Base-by-base conservation (phyloP, 768 basidiomycete species). In the Rubroboletus satanas region DNA sequence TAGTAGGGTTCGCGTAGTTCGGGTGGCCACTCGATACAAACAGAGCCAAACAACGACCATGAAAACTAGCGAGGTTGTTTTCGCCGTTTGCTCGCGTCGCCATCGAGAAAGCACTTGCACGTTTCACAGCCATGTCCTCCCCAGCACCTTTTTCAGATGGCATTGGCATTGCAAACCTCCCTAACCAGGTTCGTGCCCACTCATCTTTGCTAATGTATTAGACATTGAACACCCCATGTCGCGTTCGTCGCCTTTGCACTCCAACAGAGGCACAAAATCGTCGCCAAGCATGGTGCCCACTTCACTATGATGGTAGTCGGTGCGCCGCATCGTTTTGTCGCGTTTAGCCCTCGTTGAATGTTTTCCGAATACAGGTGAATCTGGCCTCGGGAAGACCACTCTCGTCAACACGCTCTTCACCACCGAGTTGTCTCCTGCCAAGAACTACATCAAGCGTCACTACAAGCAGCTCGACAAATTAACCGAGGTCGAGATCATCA, bases 281-380 rank as follows among this genome's bases (percentile, higher is more conserved):
- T 98, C 60, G 95, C 93, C 59, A 96, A 98, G 79, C 87, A 81
- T 68, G 97, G 97, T 57, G 93, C 90, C 7, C 95, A 98, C 77
- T 98, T 98, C 77, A 98, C 97, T 54, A 84, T 99, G 67, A 99
- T 99, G 97, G 97, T 98, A 43, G 95, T 98, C 57, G 97, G 97
- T 93, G 51, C 43, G 62, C 54, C 6, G 12, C 38, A 3, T 51
- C 32, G 0, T 47, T n/a, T n/a, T 35, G 15, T 45, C 26, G 14
- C 10, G 11, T 28, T 28, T 15, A 4, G 0, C 15, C 14, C 14
- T 26, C 4, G 23, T 26, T 29, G n/a, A 64, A 10, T 2, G 4
- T 37, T 45, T 58, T 57, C 10, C 4, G 39, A 6, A 41, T 32
- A 10, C 66, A 95, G 93, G 93, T 73, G 97, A 98, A 77, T 96